Percentiles rank a stretch among this genome's conserved stretches.
Evolutionary conservation across 108 stramenopile species (phyloP).

Genomic region (Mayamaea pseudoterrestris): DNA sequence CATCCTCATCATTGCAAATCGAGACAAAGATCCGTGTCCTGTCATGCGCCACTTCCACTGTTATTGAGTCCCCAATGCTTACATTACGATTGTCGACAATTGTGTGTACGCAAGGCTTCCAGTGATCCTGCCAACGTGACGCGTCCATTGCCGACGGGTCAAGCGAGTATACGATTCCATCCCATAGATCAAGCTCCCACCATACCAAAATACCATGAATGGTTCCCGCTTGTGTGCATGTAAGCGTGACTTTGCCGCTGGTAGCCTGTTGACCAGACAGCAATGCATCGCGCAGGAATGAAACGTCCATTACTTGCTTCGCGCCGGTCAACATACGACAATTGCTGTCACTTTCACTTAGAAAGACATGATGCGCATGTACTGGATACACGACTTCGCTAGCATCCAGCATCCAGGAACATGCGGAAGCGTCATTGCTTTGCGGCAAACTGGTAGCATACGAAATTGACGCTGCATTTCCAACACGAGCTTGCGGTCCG

Average conservation of each 20-base stretch:
- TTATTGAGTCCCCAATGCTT: slow-evolving; percentile 16
- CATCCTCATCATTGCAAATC: neutral
- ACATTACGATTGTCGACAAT: slow-evolving; percentile 14
- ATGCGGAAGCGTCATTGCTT: neutral
- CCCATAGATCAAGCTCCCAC: slow-evolving; percentile 72
- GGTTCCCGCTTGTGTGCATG: slow-evolving; percentile 28
- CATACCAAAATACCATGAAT: slow-evolving; percentile 63
- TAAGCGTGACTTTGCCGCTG: slow-evolving; percentile 6
- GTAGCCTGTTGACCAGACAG: slow-evolving; percentile 17
- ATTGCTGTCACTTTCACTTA: neutral
- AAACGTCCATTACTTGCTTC: slow-evolving; percentile 35
- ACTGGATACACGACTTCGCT: slow-evolving; percentile 23
- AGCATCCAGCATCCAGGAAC: neutral
- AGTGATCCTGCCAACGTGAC: slow-evolving; percentile 75
- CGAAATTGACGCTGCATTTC: neutral
- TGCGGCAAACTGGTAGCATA: too few relatives aligned
- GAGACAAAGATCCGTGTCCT: slow-evolving; percentile 28
- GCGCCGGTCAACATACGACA: too few relatives aligned
- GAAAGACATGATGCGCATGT: slow-evolving; percentile 14
- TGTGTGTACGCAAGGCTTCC: slow-evolving; percentile 64
- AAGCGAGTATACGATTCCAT: slow-evolving; percentile 24
- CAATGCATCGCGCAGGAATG: slow-evolving; percentile 33
- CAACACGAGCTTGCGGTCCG: slow-evolving; percentile 15
- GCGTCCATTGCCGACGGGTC: slow-evolving; percentile 13
- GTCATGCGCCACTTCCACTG: slow-evolving; percentile 31